Conservation (phyloP, 1,284 basidiomycete genomes). For the Xanthoconium separans region DNA sequence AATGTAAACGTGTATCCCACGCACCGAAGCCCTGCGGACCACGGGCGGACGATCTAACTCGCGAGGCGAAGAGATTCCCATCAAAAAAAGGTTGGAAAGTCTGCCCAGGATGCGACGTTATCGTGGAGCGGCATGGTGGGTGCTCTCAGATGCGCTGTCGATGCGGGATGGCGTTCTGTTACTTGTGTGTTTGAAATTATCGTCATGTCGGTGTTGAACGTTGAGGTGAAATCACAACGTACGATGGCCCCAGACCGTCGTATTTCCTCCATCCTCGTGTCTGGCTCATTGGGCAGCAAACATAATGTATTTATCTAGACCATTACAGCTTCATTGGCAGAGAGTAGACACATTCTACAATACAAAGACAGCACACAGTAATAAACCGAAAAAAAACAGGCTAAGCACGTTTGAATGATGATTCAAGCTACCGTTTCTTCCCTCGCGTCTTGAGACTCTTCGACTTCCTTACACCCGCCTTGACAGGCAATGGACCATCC, state of each 20-base stretch:
- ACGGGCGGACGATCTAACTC: neutral
- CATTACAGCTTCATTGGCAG: no score
- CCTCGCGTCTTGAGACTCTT: slow-evolving; percentile 35
- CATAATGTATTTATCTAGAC: no score
- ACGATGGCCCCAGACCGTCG: no score
- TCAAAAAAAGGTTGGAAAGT: neutral
- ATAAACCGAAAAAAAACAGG: no score
- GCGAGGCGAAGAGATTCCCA: neutral
- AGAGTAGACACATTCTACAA: no score
- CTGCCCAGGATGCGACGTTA: neutral
- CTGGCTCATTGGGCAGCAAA: no score
- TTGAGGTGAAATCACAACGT: no score
- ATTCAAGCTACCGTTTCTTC: slow-evolving; percentile 32
- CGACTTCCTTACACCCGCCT: slow-evolving; percentile 33
- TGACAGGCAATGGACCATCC: slow-evolving; percentile 43
- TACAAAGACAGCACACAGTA: no score
- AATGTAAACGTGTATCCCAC: neutral
- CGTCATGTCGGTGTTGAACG: neutral
- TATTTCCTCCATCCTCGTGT: no score
- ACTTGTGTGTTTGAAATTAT: neutral
- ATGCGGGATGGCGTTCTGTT: neutral
- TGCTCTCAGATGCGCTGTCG: neutral
- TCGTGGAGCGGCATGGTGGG: neutral
- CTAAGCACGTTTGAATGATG: neutral
- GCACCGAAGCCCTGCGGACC: neutral